Conservation (phyloP, 2,329 filamentous ascomycete species). For the Bipolaris oryzae region DNA sequence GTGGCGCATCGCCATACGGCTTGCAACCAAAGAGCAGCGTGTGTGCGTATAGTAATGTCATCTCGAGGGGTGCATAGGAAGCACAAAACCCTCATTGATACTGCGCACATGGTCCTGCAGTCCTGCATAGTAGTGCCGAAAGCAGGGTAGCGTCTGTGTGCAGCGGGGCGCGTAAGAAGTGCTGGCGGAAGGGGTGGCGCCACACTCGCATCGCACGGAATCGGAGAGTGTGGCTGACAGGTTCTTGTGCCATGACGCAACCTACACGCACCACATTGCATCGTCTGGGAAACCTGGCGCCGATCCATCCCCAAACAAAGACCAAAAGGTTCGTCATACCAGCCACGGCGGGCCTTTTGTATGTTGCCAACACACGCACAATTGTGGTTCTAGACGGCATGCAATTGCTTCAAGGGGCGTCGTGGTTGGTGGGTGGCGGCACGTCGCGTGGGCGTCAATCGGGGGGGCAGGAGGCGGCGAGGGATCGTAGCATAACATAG, state of each 20-base stretch:
- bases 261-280: slow-evolving; percentile 11
- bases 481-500: no score
- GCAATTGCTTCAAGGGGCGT: background rate
- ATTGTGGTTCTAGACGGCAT: slow-evolving; percentile 6
- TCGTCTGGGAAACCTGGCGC: slow-evolving; percentile 15
- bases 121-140: background rate
- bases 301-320: slow-evolving; percentile 13
- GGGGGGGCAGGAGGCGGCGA: background rate
- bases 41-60: background rate
- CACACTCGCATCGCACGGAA: slow-evolving; percentile 7
- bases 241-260: slow-evolving; percentile 20
- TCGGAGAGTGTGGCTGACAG: slow-evolving; percentile 19
- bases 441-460: background rate
- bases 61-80: background rate
- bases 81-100: no score
- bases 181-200: background rate
- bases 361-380: background rate
- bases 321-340: slow-evolving; percentile 13
- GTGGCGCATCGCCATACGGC: slow-evolving; percentile 5
- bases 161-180: background rate
- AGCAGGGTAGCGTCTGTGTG: background rate
- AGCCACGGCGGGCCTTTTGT: slow-evolving; percentile 3
- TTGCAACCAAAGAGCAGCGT: background rate
- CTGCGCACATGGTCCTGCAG: no score
- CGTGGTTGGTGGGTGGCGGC: slow-evolving; percentile 1